Evolutionary conservation across 2,329 filamentous ascomycete genomes (phyloP).

Genomic region (Simplicillium aogashimaense): DNA sequence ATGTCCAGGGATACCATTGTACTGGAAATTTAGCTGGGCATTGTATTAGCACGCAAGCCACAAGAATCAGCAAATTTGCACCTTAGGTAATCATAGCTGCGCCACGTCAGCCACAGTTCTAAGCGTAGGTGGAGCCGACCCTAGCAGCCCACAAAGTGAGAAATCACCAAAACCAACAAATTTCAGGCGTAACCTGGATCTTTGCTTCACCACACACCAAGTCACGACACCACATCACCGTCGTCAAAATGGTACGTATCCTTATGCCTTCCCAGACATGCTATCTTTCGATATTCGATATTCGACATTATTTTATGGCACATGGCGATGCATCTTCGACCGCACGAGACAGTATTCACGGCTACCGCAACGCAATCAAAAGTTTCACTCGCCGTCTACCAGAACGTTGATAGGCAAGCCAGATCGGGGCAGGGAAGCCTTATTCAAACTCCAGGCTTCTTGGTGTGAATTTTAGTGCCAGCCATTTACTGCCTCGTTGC

Average conservation of each 20-base stretch:
- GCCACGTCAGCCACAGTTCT: slow-evolving; percentile 14
- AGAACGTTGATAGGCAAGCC: too few species aligned
- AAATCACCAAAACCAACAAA: slow-evolving; percentile 33
- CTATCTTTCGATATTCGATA: slow-evolving; percentile 6
- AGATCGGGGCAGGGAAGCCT: too few species aligned
- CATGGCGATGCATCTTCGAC: too few species aligned
- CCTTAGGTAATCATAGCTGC: slow-evolving; percentile 1
- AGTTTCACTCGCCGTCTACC: too few species aligned
- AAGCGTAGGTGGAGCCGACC: slow-evolving; percentile 25
- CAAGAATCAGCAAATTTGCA: not conserved
- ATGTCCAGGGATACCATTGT: too few species aligned
- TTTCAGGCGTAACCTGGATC: slow-evolving; percentile 23
- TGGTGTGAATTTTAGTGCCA: too few species aligned
- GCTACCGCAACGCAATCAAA: too few species aligned
- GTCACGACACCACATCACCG: slow-evolving; percentile 30
- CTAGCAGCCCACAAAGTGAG: slow-evolving; percentile 33
- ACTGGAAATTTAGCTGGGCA: too few species aligned
- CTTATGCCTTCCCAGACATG: slow-evolving; percentile 1
- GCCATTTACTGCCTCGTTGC: too few species aligned
- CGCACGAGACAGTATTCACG: too few species aligned
- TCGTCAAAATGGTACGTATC: slow-evolving; percentile 39
- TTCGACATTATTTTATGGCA: slow-evolving; percentile 1
- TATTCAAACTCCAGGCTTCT: too few species aligned
- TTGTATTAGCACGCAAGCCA: too few species aligned
- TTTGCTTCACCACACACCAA: slow-evolving; percentile 31